These are phyloP conservation scores for Prunus mira DNA, from an alignment of 306 rosid genomes.

Conservation along the genomic window DNA sequence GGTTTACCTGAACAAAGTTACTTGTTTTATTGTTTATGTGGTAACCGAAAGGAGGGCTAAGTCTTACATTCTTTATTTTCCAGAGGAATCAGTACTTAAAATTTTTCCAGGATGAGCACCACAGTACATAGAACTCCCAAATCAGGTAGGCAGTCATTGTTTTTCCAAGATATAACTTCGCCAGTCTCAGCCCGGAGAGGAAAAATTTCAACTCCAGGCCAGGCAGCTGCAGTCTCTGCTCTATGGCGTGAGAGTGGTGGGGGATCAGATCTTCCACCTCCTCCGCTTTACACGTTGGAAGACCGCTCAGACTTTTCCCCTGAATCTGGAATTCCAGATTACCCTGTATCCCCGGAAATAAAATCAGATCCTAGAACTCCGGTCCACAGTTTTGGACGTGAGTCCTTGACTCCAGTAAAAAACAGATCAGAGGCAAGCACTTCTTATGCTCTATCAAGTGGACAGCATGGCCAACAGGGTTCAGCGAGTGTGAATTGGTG, in stretches of 20 bases:
- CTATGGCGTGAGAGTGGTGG: constrained; percentile 75
- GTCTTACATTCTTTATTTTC: constrained; percentile 13
- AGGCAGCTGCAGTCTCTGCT: constrained; percentile 77
- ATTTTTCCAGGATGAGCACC: constrained; percentile 48
- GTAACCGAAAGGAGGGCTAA: neutral
- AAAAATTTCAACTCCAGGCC: constrained; percentile 78
- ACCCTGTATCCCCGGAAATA: constrained; percentile 77
- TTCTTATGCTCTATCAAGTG: constrained; percentile 62
- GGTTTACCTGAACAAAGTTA: neutral
- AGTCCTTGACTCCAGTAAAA: constrained; percentile 55
- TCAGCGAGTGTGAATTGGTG: constrained; percentile 67
- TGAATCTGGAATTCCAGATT: constrained; percentile 82
- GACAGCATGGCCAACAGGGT: constrained; percentile 63
- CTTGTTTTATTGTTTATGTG: neutral
- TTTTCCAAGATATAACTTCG: constrained; percentile 90
- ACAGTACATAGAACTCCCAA: constrained; percentile 70
- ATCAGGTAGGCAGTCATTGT: constrained; percentile 75
- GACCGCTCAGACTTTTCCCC: constrained; percentile 92
- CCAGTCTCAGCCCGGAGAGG: constrained; percentile 77
- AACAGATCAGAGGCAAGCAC: constrained; percentile 74
- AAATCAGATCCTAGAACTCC: constrained; percentile 70
- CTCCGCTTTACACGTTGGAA: constrained; percentile 87
- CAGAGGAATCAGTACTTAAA: constrained; percentile 20
- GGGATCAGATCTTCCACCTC: constrained; percentile 88
- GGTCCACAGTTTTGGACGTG: constrained; percentile 45